Percentiles rank a stretch among this genome's conserved stretches.
phyloP scores from a whole-genome alignment of 805 yeast genomes.

The Debaryomyces hansenii region DNA sequence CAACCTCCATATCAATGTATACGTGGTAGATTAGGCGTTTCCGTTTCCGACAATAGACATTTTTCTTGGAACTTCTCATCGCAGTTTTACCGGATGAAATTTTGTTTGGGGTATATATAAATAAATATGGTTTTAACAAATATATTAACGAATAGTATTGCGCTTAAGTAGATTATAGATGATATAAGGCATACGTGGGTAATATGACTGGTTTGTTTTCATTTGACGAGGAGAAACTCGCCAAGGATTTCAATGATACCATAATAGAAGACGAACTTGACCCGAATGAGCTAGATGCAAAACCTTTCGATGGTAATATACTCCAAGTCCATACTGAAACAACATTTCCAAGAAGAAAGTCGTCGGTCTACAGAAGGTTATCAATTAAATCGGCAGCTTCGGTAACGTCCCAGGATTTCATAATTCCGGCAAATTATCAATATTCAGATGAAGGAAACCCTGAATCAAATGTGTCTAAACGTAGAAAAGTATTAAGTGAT shows the following conservation, averaged over 20 bases:
- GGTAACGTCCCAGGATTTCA: constrained; percentile 5
- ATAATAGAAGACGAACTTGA: not conserved
- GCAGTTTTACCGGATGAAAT: not conserved
- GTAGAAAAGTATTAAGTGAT: constrained; percentile 37
- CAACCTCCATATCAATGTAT: constrained; percentile 44
- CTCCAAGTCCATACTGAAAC: not conserved
- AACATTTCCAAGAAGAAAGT: constrained; percentile 4
- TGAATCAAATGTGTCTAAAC: not conserved
- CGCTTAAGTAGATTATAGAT: not conserved
- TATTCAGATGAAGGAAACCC: not conserved
- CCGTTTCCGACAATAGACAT: not conserved
- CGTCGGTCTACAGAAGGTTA: constrained; percentile 16
- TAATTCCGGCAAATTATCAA: constrained; percentile 12
- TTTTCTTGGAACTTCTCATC: not conserved
- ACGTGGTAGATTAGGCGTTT: constrained; percentile 30
- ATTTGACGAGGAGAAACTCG: constrained; percentile 15
- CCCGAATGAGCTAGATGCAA: constrained; percentile 1
- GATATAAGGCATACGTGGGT: not conserved
- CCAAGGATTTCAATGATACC: constrained; percentile 1
- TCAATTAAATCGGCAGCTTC: constrained; percentile 10
- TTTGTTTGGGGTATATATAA: no score
- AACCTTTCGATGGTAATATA: not conserved
- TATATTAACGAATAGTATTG: no score
- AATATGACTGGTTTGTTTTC: constrained; percentile 8
- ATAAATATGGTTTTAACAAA: no score